Percentiles rank a stretch among this genome's conserved stretches.
These are phyloP conservation scores for Aspergillus pseudoviridinutans DNA, from an alignment of 2,329 filamentous ascomycete species.

Conservation along the genomic window DNA sequence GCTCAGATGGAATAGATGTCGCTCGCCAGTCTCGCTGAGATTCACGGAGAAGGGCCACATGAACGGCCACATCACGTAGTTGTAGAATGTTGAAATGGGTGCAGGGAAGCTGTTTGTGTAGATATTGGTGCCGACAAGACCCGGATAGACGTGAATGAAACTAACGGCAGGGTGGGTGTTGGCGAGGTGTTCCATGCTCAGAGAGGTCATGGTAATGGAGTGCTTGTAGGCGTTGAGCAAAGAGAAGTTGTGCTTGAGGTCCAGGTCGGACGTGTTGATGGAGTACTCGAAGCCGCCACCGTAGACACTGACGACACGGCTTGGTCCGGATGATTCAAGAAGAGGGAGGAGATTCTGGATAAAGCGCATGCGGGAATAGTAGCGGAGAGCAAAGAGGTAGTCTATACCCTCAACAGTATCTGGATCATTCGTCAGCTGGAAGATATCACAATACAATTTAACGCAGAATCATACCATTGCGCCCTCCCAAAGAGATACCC, in stretches of 20 bases:
- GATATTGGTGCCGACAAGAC: slow-evolving; percentile 46
- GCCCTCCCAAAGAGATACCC: slow-evolving; percentile 7
- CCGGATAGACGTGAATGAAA: slow-evolving; percentile 50
- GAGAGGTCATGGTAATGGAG: slow-evolving; percentile 48
- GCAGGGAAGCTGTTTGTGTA: slow-evolving; percentile 7
- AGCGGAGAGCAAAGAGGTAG: slow-evolving; percentile 20
- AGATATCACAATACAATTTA: too few species aligned
- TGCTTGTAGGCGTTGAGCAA: slow-evolving; percentile 30
- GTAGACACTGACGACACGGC: slow-evolving; percentile 53
- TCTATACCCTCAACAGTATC: slow-evolving; percentile 28
- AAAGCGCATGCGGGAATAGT: slow-evolving; percentile 31
- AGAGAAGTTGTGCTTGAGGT: slow-evolving; percentile 21
- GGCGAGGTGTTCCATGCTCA: slow-evolving; percentile 49
- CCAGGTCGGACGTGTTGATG: slow-evolving; percentile 46
- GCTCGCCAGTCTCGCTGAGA: slow-evolving; percentile 9
- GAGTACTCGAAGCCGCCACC: slow-evolving; percentile 50
- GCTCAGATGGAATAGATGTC: slow-evolving; percentile 12
- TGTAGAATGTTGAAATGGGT: slow-evolving; percentile 5
- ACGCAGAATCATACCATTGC: too few species aligned
- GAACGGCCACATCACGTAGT: slow-evolving; percentile 1
- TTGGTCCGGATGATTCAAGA: slow-evolving; percentile 27
- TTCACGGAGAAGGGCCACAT: slow-evolving; percentile 9
- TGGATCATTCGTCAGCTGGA: slow-evolving; percentile 4
- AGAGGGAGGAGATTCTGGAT: slow-evolving; percentile 27
- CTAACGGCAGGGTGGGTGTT: slow-evolving; percentile 42